Conservation (phyloP, 164 flowering plant genomes). For the Tetrastigma voinierianum region DNA sequence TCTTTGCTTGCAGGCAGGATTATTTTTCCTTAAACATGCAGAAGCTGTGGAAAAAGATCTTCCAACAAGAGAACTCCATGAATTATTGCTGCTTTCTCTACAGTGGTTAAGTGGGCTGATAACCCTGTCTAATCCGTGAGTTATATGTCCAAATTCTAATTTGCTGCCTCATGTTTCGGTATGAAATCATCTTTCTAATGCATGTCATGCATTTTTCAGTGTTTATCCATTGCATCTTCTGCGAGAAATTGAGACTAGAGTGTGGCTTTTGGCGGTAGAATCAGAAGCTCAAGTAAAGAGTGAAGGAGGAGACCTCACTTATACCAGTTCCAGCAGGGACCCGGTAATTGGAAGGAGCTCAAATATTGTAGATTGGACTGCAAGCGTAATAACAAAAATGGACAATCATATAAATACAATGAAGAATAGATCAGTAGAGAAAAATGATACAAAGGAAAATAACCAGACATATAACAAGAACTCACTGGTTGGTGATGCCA, state of each 20-base stretch:
- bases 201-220: conserved; percentile 34
- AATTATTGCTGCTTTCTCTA: conserved; percentile 75
- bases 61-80: conserved; percentile 87
- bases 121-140: conserved; percentile 79
- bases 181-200: conserved; percentile 6
- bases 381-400: conserved; percentile 73
- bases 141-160: conserved; percentile 6
- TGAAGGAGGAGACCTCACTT: conserved; percentile 57
- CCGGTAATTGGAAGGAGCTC: conserved; percentile 39
- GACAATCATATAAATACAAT: conserved; percentile 69
- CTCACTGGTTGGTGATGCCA: conserved; percentile 37
- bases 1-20: conserved; percentile 71
- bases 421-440: conserved; percentile 48
- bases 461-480: conserved; percentile 36
- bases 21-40: conserved; percentile 94
- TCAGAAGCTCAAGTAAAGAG: conserved; percentile 84
- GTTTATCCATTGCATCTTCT: conserved; percentile 90
- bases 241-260: conserved; percentile 97
- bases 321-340: conserved; percentile 35
- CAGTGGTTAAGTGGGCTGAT: conserved; percentile 97
- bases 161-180: conserved; percentile 9
- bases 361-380: conserved; percentile 80
- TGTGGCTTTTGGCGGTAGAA: conserved; percentile 98
- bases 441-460: conserved; percentile 53
- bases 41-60: conserved; percentile 92